Evolutionary conservation across 2,329 filamentous ascomycete species (phyloP), one percentile per base, ranked within the genome.

Genomic region (Microcyclospora pomicola): DNA sequence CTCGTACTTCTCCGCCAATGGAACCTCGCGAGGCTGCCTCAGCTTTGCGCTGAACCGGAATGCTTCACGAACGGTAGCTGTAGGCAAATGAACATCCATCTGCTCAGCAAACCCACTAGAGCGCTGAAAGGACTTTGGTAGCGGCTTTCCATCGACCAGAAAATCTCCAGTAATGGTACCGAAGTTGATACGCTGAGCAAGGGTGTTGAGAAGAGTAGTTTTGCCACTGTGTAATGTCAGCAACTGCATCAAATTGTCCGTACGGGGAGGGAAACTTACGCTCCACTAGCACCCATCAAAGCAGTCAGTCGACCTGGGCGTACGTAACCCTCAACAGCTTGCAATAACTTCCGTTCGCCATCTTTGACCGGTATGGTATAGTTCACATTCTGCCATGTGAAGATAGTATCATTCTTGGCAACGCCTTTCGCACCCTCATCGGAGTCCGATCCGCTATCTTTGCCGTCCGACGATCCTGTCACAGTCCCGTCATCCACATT

Each of bases 161-260:
- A 76, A 71, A 44, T 77, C 71, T 33, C 76, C 76, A 27, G 59
- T 61, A 35, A 80, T 72, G 6, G 76, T 71, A 46, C 76, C 76
- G 42, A 77, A 74, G 46, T 72, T 78, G 56, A 75, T 77, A 40
- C 76, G 62, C 6, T 69, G 62, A 2, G 76, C 75, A 10, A 92
- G 64, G 1, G 87, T 82, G 50, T 92, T 82, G 2, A 92, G 65
- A 0, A 92, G 65, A 0, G 84, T 91, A 0, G 84, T 91, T 63
- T 92, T 92, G 35, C 84, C 84, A 88, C 19, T 24, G 19, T 24
- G 19, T 24, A 24, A 88, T 39, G 80, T 67, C 7, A 78, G 77
- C 60, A 88, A 87, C 7, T 87, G 67, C 6, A 79, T 5, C 7
- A 4, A 7, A 24, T 24, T 7, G 5, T 5, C 7, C 7, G 19